Conservation (phyloP, 2,329 filamentous ascomycete genomes). For the Rutstroemia sydowiana region DNA sequence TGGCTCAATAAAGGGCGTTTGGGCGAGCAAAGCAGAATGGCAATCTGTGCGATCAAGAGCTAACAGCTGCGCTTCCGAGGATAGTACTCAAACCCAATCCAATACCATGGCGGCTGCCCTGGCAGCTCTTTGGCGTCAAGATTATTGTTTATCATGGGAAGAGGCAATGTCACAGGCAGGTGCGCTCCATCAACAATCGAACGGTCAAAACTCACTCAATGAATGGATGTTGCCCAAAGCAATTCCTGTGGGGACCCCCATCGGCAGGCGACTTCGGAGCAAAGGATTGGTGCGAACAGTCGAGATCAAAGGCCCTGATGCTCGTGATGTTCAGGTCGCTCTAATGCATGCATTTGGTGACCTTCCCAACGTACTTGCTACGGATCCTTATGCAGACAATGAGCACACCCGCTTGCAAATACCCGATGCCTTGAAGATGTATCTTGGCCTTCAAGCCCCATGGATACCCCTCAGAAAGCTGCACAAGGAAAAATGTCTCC, state of each 20-base stretch:
- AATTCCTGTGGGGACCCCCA: conserved; percentile 52
- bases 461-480: conserved; percentile 75
- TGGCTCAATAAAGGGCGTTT: conserved; percentile 45
- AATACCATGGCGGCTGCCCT: conserved; percentile 23
- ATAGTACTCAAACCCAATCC: conserved; percentile 37
- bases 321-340: conserved; percentile 58
- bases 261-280: conserved; percentile 67
- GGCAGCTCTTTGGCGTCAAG: conserved; percentile 20
- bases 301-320: conserved; percentile 53
- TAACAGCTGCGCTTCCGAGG: conserved; percentile 37
- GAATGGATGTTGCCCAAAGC: conserved; percentile 57
- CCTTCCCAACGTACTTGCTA: conserved; percentile 36
- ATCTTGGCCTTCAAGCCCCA: conserved; percentile 51
- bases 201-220: no score
- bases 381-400: conserved; percentile 19
- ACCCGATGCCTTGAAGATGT: conserved; percentile 19
- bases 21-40: conserved; percentile 38
- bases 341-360: conserved; percentile 56
- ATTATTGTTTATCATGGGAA: conserved; percentile 25
- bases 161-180: conserved; percentile 13
- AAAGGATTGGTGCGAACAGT: conserved; percentile 63
- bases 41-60: conserved; percentile 27
- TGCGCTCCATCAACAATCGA: conserved; percentile 8
- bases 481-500: conserved; percentile 64
- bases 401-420: conserved; percentile 15